These are phyloP conservation scores for Aspergillus flavus DNA, from an alignment of 2,329 filamentous ascomycete species.

Conservation along the genomic window DNA sequence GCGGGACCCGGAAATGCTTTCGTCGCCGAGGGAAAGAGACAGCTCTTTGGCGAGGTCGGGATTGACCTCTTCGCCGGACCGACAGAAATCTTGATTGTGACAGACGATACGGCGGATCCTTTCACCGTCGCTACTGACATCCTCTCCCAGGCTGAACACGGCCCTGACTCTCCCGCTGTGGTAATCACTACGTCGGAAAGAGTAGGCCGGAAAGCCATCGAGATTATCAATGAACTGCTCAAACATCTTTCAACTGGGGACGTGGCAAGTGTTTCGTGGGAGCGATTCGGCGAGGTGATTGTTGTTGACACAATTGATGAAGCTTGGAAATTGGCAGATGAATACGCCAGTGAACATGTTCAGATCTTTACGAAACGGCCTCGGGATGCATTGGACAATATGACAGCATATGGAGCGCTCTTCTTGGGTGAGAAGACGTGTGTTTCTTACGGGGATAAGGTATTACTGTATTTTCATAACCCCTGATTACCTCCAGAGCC, in stretches of 20 bases:
- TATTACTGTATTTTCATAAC: constrained; percentile 18
- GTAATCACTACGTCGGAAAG: neutral
- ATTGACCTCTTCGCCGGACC: neutral
- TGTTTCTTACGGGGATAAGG: constrained; percentile 58
- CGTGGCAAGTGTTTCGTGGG: neutral
- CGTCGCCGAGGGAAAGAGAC: neutral
- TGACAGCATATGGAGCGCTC: constrained; percentile 55
- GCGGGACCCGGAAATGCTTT: neutral
- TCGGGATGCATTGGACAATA: constrained; percentile 53
- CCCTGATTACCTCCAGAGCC: neutral
- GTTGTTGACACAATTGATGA: neutral
- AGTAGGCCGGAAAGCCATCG: neutral
- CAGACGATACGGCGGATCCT: neutral
- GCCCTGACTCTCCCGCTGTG: neutral
- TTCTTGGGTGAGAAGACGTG: constrained; percentile 58
- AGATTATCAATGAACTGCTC: neutral
- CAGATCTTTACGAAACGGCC: constrained; percentile 46
- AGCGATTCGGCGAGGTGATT: neutral
- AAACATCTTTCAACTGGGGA: neutral
- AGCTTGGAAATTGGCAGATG: neutral
- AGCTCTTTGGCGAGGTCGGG: neutral
- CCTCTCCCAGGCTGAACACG: neutral
- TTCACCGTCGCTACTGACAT: neutral
- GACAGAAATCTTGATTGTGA: neutral
- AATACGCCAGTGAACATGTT: neutral